Base-by-base conservation (phyloP, 75 land plant genomes). In the Selaginella moellendorffii region DNA sequence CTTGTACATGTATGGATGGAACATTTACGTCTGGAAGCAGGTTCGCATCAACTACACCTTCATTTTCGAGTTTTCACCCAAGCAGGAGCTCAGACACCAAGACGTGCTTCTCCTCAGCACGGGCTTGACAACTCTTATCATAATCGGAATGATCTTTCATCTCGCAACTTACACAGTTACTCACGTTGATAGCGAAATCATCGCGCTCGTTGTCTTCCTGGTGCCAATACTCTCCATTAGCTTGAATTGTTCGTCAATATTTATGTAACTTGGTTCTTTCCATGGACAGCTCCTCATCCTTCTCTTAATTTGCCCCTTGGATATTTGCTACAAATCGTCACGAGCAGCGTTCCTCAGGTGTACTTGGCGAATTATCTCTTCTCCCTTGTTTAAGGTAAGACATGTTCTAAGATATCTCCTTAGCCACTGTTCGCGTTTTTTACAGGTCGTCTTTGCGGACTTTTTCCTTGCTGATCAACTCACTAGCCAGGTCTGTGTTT, bases 1-100 rank as follows among this genome's bases (percentile, higher is more conserved):
- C 59, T 29, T 71, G 65, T 78, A 78, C 64, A 71, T 78, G 74
- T 78, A 76, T 60, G 79, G 79, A 53, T 59, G 76, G 65, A 78
- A 78, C 64, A 69, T 78, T 10, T 76, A 68, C 30, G 10, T 63
- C 23, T 78, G 80, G 80, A 61, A 64, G 22, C 59, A 77, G 26
- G 29, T 36, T 0, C 79, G 80, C 61, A 76, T 78, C 58, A 78
- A 71, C 54, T 75, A 76, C 53, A 64, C 70, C 1, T 65, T 76
- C 64, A 78, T 78, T 51, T 76, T 78, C 53, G 74, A 78, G 69
- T 76, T 75, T 46, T 28, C 63, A 1, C 79, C 79, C 1, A 52
- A 70, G 27, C 65, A 63, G 53, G 68, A 66, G 65, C 21, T 78
- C 8, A 61, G 70, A 2, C 22, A 67, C 51, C 69, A 54, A 10